Evolutionary conservation across 805 yeast genomes (phyloP).

Genomic region (Yamadazyma sp.): DNA sequence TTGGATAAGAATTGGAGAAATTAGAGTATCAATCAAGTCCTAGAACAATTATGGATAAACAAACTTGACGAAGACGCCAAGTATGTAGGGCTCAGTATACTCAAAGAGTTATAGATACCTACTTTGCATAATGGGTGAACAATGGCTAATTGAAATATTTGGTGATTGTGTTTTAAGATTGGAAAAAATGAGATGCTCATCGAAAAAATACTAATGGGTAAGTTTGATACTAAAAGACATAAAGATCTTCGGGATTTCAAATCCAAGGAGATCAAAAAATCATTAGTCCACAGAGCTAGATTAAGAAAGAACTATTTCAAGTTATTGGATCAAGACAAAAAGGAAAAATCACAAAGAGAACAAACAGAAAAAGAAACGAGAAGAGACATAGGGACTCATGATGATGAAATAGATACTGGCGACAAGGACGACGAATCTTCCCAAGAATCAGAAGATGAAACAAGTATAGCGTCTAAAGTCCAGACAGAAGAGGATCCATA

Average conservation of each 20-base stretch:
- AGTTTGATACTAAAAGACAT: constrained; percentile 16
- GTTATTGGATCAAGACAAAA: constrained; percentile 50
- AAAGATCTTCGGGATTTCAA: constrained; percentile 38
- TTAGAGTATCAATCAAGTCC: too few species aligned
- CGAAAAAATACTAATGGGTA: constrained; percentile 9
- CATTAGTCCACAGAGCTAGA: constrained; percentile 76
- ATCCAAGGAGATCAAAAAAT: constrained; percentile 67
- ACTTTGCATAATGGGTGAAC: too few species aligned
- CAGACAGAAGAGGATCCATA: constrained; percentile 1
- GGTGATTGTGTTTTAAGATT: too few species aligned
- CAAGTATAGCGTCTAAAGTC: not conserved
- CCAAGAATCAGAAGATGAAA: constrained; percentile 23
- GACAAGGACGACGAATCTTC: constrained; percentile 1
- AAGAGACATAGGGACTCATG: constrained; percentile 11
- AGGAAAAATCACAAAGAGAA: constrained; percentile 12
- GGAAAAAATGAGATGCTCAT: constrained; percentile 14
- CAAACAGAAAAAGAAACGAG: constrained; percentile 9
- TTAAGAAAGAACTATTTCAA: constrained; percentile 80
- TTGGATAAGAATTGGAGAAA: too few species aligned
- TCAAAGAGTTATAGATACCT: too few species aligned
- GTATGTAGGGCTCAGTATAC: too few species aligned
- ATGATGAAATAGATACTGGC: constrained; percentile 11
- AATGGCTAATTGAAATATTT: too few species aligned
- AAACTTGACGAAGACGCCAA: too few species aligned
- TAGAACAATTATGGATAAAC: too few species aligned